Percentiles rank a stretch among this genome's conserved stretches.
Conservation (phyloP, 73 alveolate species). For the Uronychia setigera region DNA sequence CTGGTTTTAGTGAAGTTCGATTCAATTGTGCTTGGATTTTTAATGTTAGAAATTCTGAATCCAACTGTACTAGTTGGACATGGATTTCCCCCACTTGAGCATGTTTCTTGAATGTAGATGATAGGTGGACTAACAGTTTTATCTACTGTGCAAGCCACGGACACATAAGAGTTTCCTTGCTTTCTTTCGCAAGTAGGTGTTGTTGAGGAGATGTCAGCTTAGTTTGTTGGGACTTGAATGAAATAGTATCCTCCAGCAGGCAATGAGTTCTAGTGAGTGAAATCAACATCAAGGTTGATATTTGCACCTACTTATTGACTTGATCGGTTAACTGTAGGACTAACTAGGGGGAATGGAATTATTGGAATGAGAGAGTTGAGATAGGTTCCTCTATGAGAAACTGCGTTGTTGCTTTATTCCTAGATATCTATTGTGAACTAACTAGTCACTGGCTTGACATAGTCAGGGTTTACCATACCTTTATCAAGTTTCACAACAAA, state of each 20-base stretch:
- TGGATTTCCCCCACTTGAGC: constrained; percentile 16
- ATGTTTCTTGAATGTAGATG: constrained; percentile 18
- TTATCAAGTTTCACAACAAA: not conserved
- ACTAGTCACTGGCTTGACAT: not conserved
- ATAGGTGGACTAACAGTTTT: not conserved
- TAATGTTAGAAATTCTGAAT: not conserved
- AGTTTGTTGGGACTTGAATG: not conserved
- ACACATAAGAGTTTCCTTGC: not conserved
- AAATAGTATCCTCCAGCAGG: not conserved
- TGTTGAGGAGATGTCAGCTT: too few relatives aligned
- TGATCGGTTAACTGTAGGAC: not conserved
- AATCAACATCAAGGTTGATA: not conserved
- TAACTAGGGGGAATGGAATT: not conserved
- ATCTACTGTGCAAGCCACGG: not conserved
- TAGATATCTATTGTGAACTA: not conserved
- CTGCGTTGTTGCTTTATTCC: not conserved
- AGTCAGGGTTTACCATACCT: not conserved
- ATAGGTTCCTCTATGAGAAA: not conserved
- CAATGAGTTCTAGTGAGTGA: not conserved
- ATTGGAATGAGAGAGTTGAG: not conserved
- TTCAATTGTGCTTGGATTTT: constrained; percentile 7
- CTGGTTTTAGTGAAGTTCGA: constrained; percentile 23
- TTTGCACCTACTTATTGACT: too few relatives aligned
- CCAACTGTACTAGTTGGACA: constrained; percentile 5
- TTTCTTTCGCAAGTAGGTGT: not conserved